Conservation (phyloP, 2,329 filamentous ascomycete genomes). For the Helotiales sp. region DNA sequence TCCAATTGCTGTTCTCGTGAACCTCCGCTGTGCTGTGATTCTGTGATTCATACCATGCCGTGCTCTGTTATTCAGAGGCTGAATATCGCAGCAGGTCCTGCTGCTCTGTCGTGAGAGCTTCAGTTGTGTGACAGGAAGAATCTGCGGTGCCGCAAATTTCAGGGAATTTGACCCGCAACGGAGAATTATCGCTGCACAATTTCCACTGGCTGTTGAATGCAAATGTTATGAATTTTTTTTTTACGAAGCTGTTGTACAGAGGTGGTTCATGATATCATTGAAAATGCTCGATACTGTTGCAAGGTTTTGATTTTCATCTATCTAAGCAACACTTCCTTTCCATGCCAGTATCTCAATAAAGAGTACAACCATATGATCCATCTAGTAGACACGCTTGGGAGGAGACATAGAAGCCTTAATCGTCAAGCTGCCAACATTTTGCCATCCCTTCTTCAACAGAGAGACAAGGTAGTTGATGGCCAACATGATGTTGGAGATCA, state of each 20-base stretch:
- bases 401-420: constrained; percentile 99
- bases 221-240: background rate
- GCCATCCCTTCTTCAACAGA: constrained; percentile 99
- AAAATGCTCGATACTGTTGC: constrained; percentile 17
- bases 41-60: background rate
- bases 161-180: background rate
- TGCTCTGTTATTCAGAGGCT: background rate
- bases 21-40: background rate
- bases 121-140: background rate
- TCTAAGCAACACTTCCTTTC: constrained; percentile 34
- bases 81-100: background rate
- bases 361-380: constrained; percentile 36
- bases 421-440: constrained; percentile 99
- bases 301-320: constrained; percentile 36
- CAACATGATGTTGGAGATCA: constrained; percentile 98
- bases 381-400: constrained; percentile 95
- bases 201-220: background rate
- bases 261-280: background rate
- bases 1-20: background rate
- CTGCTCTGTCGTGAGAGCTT: background rate
- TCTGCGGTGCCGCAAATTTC: background rate
- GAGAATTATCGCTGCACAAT: background rate
- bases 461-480: constrained; percentile 99
- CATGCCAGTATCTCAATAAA: constrained; percentile 39
- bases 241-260: background rate